Evolutionary conservation across 495 filamentous ascomycete species (phyloP).

Genomic region (Talaromyces ruber): DNA sequence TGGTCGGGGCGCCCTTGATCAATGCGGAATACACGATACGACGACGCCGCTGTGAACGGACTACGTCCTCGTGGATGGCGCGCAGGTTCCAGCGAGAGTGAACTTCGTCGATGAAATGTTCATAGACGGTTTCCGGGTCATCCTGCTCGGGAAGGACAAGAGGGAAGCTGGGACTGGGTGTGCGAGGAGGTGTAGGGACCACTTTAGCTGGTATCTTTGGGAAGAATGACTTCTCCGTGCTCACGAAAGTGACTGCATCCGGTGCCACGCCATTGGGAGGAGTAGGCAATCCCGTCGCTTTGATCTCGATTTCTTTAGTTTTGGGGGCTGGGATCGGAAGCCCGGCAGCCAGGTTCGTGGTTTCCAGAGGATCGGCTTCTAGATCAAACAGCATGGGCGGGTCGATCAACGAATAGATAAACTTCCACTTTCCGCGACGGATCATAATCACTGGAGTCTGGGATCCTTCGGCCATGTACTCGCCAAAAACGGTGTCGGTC

Average conservation of each 20-base stretch:
- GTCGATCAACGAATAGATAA: conserved; percentile 70
- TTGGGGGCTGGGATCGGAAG: conserved; percentile 15
- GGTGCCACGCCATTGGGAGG: conserved; percentile 16
- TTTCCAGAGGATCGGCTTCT: conserved; percentile 61
- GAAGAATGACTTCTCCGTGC: conserved; percentile 17
- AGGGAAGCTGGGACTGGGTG: conserved; percentile 24
- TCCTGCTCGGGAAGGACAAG: conserved; percentile 27
- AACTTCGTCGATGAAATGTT: conserved; percentile 58
- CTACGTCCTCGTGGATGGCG: conserved; percentile 57
- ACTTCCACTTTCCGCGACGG: conserved; percentile 73
- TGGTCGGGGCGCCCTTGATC: conserved; percentile 54
- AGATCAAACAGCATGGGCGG: conserved; percentile 74
- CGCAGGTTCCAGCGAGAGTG: conserved; percentile 64
- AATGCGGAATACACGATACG: conserved; percentile 67
- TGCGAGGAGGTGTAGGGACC: conserved; percentile 35
- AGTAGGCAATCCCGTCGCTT: conserved; percentile 26
- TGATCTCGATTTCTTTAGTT: conserved; percentile 7
- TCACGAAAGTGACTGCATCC: conserved; percentile 12
- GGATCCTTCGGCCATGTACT: conserved; percentile 86
- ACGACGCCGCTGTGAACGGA: conserved; percentile 62
- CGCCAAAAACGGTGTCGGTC: conserved; percentile 72
- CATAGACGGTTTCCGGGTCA: conserved; percentile 36
- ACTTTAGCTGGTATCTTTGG: conserved; percentile 14
- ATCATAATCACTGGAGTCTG: conserved; percentile 89
- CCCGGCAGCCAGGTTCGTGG: conserved; percentile 54